Evolutionary conservation across 345 rosid species (phyloP).

Genomic region (Lumnitzera littorea): DNA sequence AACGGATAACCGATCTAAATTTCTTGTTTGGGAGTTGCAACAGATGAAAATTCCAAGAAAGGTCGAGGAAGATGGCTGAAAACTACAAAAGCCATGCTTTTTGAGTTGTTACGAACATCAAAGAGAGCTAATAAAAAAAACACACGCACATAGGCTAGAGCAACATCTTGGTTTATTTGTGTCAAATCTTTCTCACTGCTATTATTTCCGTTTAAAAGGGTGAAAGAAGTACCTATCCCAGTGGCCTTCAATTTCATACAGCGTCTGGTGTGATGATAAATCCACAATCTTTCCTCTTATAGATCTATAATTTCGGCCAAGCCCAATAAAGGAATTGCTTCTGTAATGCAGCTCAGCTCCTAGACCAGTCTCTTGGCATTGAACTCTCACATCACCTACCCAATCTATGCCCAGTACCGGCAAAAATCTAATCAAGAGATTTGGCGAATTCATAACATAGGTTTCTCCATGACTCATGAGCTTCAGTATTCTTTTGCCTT

Average conservation of each 20-base stretch:
- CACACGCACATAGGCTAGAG: too few species aligned
- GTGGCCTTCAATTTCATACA: slow-evolving; percentile 51
- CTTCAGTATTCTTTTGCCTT: slow-evolving; percentile 56
- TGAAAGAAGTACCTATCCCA: slow-evolving; percentile 58
- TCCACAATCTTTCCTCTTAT: slow-evolving; percentile 62
- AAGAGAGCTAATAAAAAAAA: too few species aligned
- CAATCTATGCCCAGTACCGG: slow-evolving; percentile 56
- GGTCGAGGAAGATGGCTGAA: too few species aligned
- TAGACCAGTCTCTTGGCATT: slow-evolving; percentile 54
- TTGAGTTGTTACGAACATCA: too few species aligned
- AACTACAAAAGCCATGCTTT: too few species aligned
- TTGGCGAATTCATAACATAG: slow-evolving; percentile 75
- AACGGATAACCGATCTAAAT: background rate
- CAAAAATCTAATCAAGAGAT: slow-evolving; percentile 44
- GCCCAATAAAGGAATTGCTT: slow-evolving; percentile 31
- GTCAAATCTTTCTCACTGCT: too few species aligned
- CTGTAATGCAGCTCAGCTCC: slow-evolving; percentile 48
- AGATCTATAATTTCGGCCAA: slow-evolving; percentile 34
- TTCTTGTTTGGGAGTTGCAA: background rate
- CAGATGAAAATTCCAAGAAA: background rate
- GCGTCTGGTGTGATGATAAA: slow-evolving; percentile 29
- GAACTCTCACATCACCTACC: slow-evolving; percentile 51
- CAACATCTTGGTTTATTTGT: too few species aligned
- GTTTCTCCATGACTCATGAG: slow-evolving; percentile 50
- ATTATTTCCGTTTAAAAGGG: too few species aligned